Base-by-base conservation (phyloP, 441 rosid species). In the Mallotus japonicus region DNA sequence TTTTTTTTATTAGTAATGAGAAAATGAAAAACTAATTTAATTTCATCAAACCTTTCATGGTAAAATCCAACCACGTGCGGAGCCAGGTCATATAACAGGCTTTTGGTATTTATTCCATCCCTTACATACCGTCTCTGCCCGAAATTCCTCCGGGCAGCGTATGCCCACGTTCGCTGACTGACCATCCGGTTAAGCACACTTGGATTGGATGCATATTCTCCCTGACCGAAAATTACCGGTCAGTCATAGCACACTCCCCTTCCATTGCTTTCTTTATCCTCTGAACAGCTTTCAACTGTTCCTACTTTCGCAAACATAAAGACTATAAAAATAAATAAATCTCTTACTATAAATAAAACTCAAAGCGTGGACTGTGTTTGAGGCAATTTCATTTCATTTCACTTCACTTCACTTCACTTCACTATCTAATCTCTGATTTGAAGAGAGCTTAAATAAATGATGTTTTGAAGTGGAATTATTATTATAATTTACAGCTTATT, bases 121-220 rank as follows among this genome's bases (percentile, higher is more conserved):
- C 8, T n/a, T 16, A 54, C 19, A 34, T 32, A 37, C 2, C 49
- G 79, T 63, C 37, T 0, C 47, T 82, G 81, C 88, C 92, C 87
- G 69, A 51, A 11, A 42, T 44, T 66, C 14, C 14, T 32, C 70
- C 65, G 88, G 93, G 82, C 88, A 87, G 64, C 40, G 13, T 24
- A 15, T 0, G 46, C 51, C 17, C 44, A 19, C 5, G 40, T 37
- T 28, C 32, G 5, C 40, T 4, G 40, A 8, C 22, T 19, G 62
- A n/a, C 65, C 76, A 42, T 47, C 64, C 19, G 11, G 16, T 54
- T 0, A 5, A 37, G 40, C 56, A 10, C 3, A 8, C 40, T 37
- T 37, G 7, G 24, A 32, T 37, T 37, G 7, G 24, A 32, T 58
- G 72, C 62, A 76, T 76, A 37, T 58, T 34, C 40, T 55, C 15